These are phyloP conservation scores for Pseudogymnoascus sp. DNA, from an alignment of 2,329 filamentous ascomycete genomes.

Conservation along the genomic window DNA sequence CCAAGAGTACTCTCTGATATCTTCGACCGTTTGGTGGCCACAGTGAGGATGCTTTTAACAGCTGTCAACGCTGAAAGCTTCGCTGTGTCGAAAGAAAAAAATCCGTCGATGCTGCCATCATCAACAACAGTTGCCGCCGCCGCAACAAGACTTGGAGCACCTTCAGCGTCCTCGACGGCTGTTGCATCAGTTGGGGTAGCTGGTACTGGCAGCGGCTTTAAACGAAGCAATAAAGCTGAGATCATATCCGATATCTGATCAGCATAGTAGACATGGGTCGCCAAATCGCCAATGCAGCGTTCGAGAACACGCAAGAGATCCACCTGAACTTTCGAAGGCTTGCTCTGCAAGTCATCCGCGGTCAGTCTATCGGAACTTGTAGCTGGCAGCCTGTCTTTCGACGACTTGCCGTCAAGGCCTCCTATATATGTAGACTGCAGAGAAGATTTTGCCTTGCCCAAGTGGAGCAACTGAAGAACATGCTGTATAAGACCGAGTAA, in stretches of 20 bases:
- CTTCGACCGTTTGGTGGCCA: constrained; percentile 63
- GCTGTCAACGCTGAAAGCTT: constrained; percentile 62
- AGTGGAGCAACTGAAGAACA: constrained; percentile 66
- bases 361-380: constrained; percentile 19
- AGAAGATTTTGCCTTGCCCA: constrained; percentile 35
- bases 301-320: constrained; percentile 64
- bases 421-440: constrained; percentile 27
- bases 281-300: constrained; percentile 78
- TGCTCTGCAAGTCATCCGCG: constrained; percentile 32
- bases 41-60: constrained; percentile 71
- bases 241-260: constrained; percentile 97
- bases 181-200: constrained; percentile 35
- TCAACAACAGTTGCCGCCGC: constrained; percentile 42
- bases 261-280: constrained; percentile 92
- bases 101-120: constrained; percentile 44
- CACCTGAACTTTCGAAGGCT: constrained; percentile 45
- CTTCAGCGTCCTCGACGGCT: constrained; percentile 35
- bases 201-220: constrained; percentile 54
- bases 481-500: constrained; percentile 77
- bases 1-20: constrained; percentile 54
- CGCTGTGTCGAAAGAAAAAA: constrained; percentile 54
- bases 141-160: constrained; percentile 40
- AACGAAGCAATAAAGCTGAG: constrained; percentile 63
- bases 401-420: constrained; percentile 14
- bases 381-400: constrained; percentile 16